A percentile compares a stretch with the other conserved stretches of the same genome.
These are phyloP conservation scores for Erigeron philadelphicus DNA, from an alignment of 140 eudicot species.

Conservation along the genomic window DNA sequence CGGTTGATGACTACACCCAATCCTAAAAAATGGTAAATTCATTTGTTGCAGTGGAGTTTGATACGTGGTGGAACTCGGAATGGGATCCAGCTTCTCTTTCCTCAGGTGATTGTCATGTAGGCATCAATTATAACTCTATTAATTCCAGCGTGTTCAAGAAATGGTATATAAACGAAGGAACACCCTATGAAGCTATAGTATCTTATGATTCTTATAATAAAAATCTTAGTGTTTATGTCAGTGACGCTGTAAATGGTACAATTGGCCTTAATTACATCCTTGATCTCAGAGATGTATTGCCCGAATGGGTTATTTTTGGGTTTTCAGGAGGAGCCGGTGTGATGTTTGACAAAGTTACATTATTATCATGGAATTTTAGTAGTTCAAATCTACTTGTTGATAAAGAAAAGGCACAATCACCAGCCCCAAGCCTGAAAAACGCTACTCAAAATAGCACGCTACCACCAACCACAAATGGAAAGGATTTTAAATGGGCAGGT, in stretches of 20 bases:
- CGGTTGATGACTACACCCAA: conserved; percentile 4
- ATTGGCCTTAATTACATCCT: conserved; percentile 5
- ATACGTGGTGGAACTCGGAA: neutral
- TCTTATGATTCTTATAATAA: conserved; percentile 21
- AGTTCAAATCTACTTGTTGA: neutral
- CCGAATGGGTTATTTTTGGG: conserved; percentile 30
- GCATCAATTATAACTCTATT: conserved; percentile 33
- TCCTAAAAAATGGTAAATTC: neutral
- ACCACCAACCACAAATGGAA: neutral
- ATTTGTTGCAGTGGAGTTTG: conserved; percentile 45
- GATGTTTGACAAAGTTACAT: neutral
- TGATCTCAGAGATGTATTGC: conserved; percentile 24
- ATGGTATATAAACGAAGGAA: conserved; percentile 29
- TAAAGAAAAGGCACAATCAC: neutral
- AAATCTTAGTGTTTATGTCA: conserved; percentile 24
- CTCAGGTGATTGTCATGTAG: conserved; percentile 18
- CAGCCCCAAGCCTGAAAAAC: neutral
- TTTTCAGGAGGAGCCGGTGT: conserved; percentile 27
- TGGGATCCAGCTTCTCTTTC: conserved; percentile 17
- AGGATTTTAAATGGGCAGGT: neutral
- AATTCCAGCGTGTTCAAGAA: conserved; percentile 10
- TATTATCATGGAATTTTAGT: conserved; percentile 32
- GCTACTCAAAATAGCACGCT: no score
- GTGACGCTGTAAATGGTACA: neutral
- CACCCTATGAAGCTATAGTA: conserved; percentile 27